Evolutionary conservation across 1,284 basidiomycete genomes (phyloP).

Genomic region (Ceratobasidium sp.): DNA sequence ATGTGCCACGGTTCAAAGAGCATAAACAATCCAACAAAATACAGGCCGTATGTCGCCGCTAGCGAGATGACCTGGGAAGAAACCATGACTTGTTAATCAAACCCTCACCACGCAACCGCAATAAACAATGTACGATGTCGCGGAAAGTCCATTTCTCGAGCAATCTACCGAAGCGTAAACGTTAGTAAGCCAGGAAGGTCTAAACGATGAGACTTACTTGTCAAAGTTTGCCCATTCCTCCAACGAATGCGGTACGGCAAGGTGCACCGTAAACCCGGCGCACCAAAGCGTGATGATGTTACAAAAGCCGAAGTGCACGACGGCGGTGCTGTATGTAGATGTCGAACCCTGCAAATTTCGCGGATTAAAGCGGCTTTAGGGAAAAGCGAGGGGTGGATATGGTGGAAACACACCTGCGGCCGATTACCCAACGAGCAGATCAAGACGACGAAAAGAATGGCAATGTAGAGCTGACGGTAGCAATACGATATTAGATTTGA

Average conservation of each 20-base stretch:
- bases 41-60: conserved; percentile 89
- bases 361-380: conserved; percentile 15
- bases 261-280: conserved; percentile 87
- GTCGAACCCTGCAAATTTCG: conserved; percentile 72
- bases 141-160: conserved; percentile 79
- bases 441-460: conserved; percentile 77
- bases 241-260: conserved; percentile 79
- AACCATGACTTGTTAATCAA: not conserved
- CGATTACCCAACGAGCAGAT: conserved; percentile 89
- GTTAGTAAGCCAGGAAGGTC: conserved; percentile 6
- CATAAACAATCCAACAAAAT: conserved; percentile 87
- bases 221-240: conserved; percentile 79
- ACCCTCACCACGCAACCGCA: not conserved
- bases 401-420: conserved; percentile 68
- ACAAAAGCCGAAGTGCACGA: conserved; percentile 79
- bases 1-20: too few relatives aligned
- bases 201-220: conserved; percentile 61
- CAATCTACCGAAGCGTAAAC: conserved; percentile 55
- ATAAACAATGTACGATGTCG: conserved; percentile 68
- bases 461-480: conserved; percentile 72
- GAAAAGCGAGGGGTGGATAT: not conserved
- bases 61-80: conserved; percentile 74
- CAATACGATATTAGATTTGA: conserved; percentile 50
- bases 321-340: conserved; percentile 82
- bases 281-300: conserved; percentile 81